Percentiles rank a stretch among this genome's conserved stretches.
Conservation (phyloP, 2,329 filamentous ascomycete genomes). For the Epichloe gansuensis region DNA sequence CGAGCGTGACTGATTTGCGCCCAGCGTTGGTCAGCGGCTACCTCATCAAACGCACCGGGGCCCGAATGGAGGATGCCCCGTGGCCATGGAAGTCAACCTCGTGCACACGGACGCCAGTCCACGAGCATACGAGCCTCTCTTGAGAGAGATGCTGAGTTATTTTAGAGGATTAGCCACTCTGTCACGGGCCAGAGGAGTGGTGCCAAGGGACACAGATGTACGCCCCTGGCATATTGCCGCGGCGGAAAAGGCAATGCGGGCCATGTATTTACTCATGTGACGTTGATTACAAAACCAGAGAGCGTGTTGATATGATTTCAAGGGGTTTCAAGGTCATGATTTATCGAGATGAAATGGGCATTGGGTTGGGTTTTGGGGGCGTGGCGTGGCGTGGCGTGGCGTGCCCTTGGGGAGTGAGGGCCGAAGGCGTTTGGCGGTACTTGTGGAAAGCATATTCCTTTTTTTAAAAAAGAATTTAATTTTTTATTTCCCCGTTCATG, state of each 20-base stretch:
- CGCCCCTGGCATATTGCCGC: constrained; percentile 69
- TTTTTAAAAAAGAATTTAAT: too few relatives aligned
- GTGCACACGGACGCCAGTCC: constrained; percentile 41
- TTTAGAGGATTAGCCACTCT: constrained; percentile 59
- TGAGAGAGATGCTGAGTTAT: constrained; percentile 58
- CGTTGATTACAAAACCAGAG: constrained; percentile 6
- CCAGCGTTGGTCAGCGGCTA: constrained; percentile 53
- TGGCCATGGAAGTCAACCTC: constrained; percentile 52
- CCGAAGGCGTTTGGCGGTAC: neutral
- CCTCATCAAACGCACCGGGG: constrained; percentile 50
- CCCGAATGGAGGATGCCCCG: constrained; percentile 42
- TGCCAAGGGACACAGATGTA: constrained; percentile 46
- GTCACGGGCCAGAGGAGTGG: constrained; percentile 52
- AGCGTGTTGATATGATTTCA: constrained; percentile 8
- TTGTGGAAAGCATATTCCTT: neutral
- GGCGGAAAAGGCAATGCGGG: constrained; percentile 55
- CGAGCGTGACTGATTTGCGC: constrained; percentile 40
- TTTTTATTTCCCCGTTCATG: neutral
- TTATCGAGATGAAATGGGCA: neutral
- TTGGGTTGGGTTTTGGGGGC: neutral
- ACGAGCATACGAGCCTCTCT: constrained; percentile 47
- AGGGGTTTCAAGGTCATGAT: neutral
- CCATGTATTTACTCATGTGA: constrained; percentile 53
- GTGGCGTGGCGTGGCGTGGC: neutral
- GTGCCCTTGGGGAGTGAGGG: neutral